Conservation (phyloP, 192 early-diverging fungal species). For the Backusella luteola region DNA sequence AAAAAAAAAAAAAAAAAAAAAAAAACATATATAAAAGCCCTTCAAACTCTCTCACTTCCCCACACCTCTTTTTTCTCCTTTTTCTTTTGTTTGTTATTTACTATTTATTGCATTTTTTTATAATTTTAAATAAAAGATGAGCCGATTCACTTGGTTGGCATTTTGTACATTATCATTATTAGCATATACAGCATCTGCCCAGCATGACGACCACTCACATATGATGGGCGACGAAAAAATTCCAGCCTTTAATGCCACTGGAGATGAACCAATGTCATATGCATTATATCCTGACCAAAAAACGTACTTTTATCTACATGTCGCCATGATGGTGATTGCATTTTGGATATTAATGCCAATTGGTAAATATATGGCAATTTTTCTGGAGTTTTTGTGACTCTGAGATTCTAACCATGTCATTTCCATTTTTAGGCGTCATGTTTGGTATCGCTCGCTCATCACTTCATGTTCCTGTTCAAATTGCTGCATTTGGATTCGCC, state of each 20-base stretch:
- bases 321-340: constrained; percentile 34
- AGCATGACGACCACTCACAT: constrained; percentile 18
- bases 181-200: background rate
- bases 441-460: constrained; percentile 37
- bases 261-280: constrained; percentile 38
- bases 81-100: background rate
- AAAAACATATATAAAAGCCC: background rate
- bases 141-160: background rate
- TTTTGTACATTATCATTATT: background rate
- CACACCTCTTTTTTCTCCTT: background rate
- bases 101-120: background rate
- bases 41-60: background rate
- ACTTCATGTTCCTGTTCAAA: constrained; percentile 34
- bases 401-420: background rate
- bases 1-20: background rate
- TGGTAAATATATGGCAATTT: constrained; percentile 18
- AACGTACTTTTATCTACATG: constrained; percentile 29
- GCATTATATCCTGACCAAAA: constrained; percentile 24
- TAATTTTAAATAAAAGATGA: background rate
- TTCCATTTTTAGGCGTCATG: constrained; percentile 23
- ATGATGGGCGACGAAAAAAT: background rate
- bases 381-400: background rate
- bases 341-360: constrained; percentile 41
- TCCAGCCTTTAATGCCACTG: constrained; percentile 34
- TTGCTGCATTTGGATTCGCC: constrained; percentile 22